Evolutionary conservation across 352 stramenopile species (phyloP).

Genomic region (Peronospora farinosa): DNA sequence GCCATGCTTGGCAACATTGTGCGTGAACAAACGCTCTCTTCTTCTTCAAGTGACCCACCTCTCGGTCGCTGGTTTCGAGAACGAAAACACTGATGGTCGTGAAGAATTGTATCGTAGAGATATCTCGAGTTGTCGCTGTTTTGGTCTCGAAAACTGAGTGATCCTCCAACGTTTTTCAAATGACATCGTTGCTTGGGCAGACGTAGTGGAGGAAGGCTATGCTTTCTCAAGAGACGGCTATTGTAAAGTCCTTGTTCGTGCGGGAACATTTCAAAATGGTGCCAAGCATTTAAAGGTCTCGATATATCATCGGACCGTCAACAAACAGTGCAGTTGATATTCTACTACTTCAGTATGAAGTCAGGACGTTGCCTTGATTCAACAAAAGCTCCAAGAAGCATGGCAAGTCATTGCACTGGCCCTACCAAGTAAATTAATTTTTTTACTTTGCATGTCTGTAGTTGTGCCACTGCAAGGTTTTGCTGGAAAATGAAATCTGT

Average conservation of each 20-base stretch:
- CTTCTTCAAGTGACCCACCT: conserved; percentile 8
- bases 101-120: background rate
- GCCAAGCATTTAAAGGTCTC: conserved; percentile 1
- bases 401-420: conserved; percentile 4
- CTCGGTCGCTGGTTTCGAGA: conserved; percentile 4
- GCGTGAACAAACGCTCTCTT: background rate
- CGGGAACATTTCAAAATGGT: conserved; percentile 21
- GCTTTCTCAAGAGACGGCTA: background rate
- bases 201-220: conserved; percentile 4
- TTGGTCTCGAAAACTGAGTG: background rate
- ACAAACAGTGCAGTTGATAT: conserved; percentile 1
- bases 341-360: conserved; percentile 4
- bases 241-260: conserved; percentile 3
- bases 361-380: conserved; percentile 19
- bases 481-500: background rate
- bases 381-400: conserved; percentile 7
- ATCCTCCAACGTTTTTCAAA: background rate
- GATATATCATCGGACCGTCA: conserved; percentile 4
- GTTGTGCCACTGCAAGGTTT: conserved; percentile 1
- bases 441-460: conserved; percentile 12
- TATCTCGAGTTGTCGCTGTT: background rate
- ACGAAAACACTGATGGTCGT: background rate
- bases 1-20: conserved; percentile 16
- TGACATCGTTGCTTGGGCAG: conserved; percentile 7
- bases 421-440: conserved; percentile 10